Conservation (phyloP, 441 rosid species). For the Isatis lusitanica region DNA sequence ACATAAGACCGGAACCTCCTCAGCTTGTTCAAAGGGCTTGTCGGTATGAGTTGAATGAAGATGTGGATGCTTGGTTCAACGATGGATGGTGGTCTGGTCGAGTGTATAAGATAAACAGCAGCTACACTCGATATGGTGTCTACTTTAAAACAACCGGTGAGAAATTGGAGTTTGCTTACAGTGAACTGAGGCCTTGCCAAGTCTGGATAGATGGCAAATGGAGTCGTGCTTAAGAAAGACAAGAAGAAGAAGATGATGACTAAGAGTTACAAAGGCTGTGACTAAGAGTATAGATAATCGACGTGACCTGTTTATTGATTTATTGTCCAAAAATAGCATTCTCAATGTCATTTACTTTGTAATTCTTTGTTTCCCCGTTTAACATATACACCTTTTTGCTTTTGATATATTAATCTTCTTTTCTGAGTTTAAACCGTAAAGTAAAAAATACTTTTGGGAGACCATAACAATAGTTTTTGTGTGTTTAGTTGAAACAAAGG, state of each 20-base stretch:
- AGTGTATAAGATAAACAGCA: constrained; percentile 15
- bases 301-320: background rate
- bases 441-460: no score
- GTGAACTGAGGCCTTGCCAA: constrained; percentile 42
- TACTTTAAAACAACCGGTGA: constrained; percentile 38
- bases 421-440: no score
- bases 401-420: no score
- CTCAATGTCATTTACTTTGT: no score
- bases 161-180: constrained; percentile 24
- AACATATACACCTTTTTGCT: no score
- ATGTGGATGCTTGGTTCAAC: constrained; percentile 50
- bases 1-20: constrained; percentile 44
- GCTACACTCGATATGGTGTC: constrained; percentile 35
- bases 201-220: constrained; percentile 45
- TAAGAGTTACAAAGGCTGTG: background rate
- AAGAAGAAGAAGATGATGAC: background rate
- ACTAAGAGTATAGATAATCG: background rate
- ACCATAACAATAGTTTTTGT: background rate
- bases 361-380: no score
- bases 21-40: background rate
- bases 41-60: constrained; percentile 26
- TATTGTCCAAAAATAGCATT: background rate
- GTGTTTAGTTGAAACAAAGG: background rate
- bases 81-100: constrained; percentile 60
- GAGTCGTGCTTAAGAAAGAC: background rate